Evolutionary conservation across 1,284 basidiomycete genomes (phyloP).

Genomic region (Anthracocystis walkeri): DNA sequence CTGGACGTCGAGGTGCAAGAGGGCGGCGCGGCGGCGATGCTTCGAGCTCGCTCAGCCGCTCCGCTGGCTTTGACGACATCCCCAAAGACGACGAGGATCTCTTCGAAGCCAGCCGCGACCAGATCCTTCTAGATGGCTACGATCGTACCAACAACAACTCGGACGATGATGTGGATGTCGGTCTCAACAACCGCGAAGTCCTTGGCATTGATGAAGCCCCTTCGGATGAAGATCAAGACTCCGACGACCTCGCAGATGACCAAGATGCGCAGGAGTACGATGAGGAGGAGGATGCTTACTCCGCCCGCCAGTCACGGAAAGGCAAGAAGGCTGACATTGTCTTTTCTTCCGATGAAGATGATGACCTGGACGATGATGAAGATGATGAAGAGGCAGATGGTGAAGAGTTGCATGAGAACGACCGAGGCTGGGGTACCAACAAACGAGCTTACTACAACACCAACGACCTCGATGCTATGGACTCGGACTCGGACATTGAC

Average conservation of each 20-base stretch:
- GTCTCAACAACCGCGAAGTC: slow-evolving; percentile 59
- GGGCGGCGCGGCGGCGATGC: slow-evolving; percentile 20
- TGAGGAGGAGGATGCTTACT: slow-evolving; percentile 30
- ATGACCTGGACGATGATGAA: slow-evolving; percentile 72
- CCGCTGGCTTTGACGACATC: slow-evolving; percentile 53
- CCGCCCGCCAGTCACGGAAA: slow-evolving; percentile 14
- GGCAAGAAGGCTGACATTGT: slow-evolving; percentile 37
- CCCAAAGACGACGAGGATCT: slow-evolving; percentile 61
- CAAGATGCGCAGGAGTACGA: slow-evolving; percentile 67
- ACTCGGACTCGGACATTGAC: slow-evolving; percentile 68
- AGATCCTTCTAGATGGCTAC: slow-evolving; percentile 76
- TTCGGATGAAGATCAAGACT: slow-evolving; percentile 53
- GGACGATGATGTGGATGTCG: slow-evolving; percentile 54
- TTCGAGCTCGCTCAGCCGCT: slow-evolving; percentile 34
- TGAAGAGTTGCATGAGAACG: slow-evolving; percentile 74
- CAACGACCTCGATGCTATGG: slow-evolving; percentile 62
- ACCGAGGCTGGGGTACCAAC: slow-evolving; percentile 72
- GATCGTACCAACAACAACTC: slow-evolving; percentile 37
- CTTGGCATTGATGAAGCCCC: slow-evolving; percentile 57
- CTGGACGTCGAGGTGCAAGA: slow-evolving; percentile 29
- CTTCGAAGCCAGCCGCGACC: slow-evolving; percentile 74
- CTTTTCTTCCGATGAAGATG: slow-evolving; percentile 49
- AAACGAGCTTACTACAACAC: slow-evolving; percentile 67
- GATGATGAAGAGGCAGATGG: slow-evolving; percentile 73
- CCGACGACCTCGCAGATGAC: slow-evolving; percentile 40